Evolutionary conservation across 305 asterid species (phyloP), one percentile per base, ranked within the genome.

Genomic region (Rubia tinctorum): DNA sequence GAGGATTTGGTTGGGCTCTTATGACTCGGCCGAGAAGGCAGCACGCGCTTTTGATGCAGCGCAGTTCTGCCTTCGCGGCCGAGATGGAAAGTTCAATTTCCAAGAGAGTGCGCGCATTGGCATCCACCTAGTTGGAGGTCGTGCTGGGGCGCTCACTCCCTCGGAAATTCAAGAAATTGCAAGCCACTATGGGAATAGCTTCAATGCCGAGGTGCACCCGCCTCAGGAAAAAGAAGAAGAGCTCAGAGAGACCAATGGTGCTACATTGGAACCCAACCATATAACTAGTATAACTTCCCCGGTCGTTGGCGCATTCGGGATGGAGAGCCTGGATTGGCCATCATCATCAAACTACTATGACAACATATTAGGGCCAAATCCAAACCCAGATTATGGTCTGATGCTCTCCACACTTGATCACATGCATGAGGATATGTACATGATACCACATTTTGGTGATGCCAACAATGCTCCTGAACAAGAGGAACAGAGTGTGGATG

Each of bases 41-140:
- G 94, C 94, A 42, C 81, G 90, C 34, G 94, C 94, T 0, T 88
- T 88, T 43, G 94, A 88, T 73, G 91, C 88, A 0, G 94, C 94
- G 0, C 80, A 75, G 5, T 84, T 76, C 76, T 88, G 91, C 78
- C 87, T 88, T 12, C 91, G 91, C 17, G 94, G 94, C 47, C 44
- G 73, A 3, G 80, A 76, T 37, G 88, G 87, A 2, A 79, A 73
- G 73, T 87, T 88, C 77, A 88, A 88, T 23, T 88, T 88, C 47
- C 82, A 88, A 0, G 81, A 84, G 3, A 73, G 59, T 60, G 88
- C 88, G 1, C 87, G 89, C 25, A 53, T 53, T 43, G 15, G 14
- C 4, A 6, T 45, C 14, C 75, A 82, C 1, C 80, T 86, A 5
- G 74, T n/a, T 37, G 67, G 73, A 69, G 88, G 83, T 20, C 17